Conservation (phyloP, 2,329 filamentous ascomycete genomes). For the Beauveria medogensis region DNA sequence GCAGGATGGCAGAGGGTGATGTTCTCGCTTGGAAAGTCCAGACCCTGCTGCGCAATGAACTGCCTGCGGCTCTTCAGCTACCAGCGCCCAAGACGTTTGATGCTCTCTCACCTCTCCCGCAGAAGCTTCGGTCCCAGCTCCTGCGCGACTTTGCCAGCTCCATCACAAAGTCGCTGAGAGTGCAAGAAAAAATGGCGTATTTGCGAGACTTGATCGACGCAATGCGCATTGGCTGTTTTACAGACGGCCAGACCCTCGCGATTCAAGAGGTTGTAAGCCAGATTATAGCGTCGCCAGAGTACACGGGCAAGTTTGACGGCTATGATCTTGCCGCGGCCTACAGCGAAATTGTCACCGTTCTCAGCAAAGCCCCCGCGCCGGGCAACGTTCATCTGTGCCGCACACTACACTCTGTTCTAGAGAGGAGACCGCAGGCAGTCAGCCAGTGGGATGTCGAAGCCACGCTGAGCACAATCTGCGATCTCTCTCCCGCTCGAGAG, state of each 20-base stretch:
- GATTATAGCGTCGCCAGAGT: conserved; percentile 27
- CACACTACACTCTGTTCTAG: conserved; percentile 38
- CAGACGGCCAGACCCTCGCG: conserved; percentile 35
- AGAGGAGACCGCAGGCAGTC: conserved; percentile 41
- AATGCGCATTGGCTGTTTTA: conserved; percentile 22
- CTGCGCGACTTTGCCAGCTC: conserved; percentile 24
- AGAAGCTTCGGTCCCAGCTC: conserved; percentile 23
- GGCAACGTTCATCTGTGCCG: conserved; percentile 33
- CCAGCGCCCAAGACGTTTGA: conserved; percentile 27
- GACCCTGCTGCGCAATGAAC: conserved; percentile 33
- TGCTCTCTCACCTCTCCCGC: conserved; percentile 21
- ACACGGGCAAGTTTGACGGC: conserved; percentile 18
- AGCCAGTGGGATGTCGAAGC: conserved; percentile 51
- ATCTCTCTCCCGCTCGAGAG: conserved; percentile 20
- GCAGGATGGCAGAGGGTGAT: conserved; percentile 27
- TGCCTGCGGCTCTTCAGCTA: conserved; percentile 24
- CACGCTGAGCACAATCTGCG: conserved; percentile 38
- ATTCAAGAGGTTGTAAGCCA: conserved; percentile 34
- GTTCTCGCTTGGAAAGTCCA: conserved; percentile 38
- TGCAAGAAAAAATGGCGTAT: conserved; percentile 28
- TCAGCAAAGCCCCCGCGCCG: conserved; percentile 19
- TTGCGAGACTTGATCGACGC: conserved; percentile 29
- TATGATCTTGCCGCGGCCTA: conserved; percentile 35
- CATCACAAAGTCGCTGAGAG: conserved; percentile 25
- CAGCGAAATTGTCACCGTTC: conserved; percentile 29